Base-by-base conservation (phyloP, 2,329 filamentous ascomycete genomes). In the Mycogone perniciosa region DNA sequence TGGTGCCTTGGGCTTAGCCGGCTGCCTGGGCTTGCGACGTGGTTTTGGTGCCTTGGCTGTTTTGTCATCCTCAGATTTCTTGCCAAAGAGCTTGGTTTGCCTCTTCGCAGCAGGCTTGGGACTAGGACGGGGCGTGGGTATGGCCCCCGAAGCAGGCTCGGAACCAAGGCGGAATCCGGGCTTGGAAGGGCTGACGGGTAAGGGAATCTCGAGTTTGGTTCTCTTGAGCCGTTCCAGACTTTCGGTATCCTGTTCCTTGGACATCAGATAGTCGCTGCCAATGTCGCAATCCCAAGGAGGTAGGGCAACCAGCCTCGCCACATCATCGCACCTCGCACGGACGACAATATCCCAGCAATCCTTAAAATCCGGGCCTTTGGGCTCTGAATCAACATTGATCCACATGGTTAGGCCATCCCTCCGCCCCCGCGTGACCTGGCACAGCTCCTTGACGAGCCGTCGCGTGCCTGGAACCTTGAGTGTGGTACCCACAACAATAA, bases 401-500 rank as follows among this genome's bases (percentile, higher is more conserved):
- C 92, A 99, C 45, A 95, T 85, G 0, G 91, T 89, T 52, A 96
- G 81, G 1, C 92, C 91, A 59, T 95, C 88, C 57, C 82, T 82
- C 49, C 89, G 82, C 60, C 85, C 82, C 54, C 91, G 81, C n/a
- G 95, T 88, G 31, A 89, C 85, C 45, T 85, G 83, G 66, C 90
- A 96, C 79, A 97, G 82, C 67, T 96, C 91, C 65, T 88, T 88
- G 52, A 92, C 90, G 51, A 99, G 86, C 48, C 91, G 81, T 54
- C 88, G 84, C 40, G 96, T 90, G 7, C 93, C 93, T 1, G 92
- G 92, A 45, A 99, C 91, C 66, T 97, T 97, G 60, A 99, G 74
- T 52, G 89, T 96, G 2, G 93, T 99, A 47, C 93, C 93, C 7
- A 96, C 93, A 30, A 99, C 93, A 58, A 99, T 84, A 29, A 99